Conservation (phyloP, 352 stramenopile species). For the Elongisporangium undulatum region DNA sequence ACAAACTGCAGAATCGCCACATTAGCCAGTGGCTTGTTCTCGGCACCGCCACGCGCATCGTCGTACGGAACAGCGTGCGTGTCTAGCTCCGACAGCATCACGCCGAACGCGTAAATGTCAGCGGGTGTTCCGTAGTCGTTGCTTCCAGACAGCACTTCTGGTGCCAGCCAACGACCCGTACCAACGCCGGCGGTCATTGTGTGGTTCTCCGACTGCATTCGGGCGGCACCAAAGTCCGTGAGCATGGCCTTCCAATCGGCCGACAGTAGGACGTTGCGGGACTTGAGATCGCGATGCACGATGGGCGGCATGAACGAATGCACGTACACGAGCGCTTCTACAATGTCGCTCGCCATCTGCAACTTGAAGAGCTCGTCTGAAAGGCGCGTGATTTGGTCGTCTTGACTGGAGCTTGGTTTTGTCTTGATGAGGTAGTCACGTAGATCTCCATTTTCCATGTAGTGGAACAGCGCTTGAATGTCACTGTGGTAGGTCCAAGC, state of each 20-base stretch:
- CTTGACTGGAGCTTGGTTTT: too few relatives aligned
- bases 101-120: conserved; percentile 11
- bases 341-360: conserved; percentile 11
- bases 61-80: conserved; percentile 7
- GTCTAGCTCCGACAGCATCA: conserved; percentile 8
- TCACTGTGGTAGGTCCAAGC: conserved; percentile 19
- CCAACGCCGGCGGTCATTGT: conserved; percentile 18
- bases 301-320: conserved; percentile 17
- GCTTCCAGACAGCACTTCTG: conserved; percentile 9
- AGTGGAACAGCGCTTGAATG: conserved; percentile 24
- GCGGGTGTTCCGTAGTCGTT: not conserved
- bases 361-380: conserved; percentile 5
- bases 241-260: conserved; percentile 9
- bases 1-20: conserved; percentile 8
- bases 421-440: conserved; percentile 11
- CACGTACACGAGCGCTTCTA: conserved; percentile 14
- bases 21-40: not conserved
- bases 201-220: not conserved
- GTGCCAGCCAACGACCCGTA: conserved; percentile 13
- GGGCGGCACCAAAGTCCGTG: conserved; percentile 15
- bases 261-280: conserved; percentile 14
- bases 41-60: not conserved
- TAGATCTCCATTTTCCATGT: conserved; percentile 19
- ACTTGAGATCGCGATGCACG: conserved; percentile 18
- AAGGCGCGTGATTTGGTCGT: not conserved